These are phyloP conservation scores for Mycena sanguinolenta DNA, from an alignment of 768 basidiomycete species.

Conservation along the genomic window DNA sequence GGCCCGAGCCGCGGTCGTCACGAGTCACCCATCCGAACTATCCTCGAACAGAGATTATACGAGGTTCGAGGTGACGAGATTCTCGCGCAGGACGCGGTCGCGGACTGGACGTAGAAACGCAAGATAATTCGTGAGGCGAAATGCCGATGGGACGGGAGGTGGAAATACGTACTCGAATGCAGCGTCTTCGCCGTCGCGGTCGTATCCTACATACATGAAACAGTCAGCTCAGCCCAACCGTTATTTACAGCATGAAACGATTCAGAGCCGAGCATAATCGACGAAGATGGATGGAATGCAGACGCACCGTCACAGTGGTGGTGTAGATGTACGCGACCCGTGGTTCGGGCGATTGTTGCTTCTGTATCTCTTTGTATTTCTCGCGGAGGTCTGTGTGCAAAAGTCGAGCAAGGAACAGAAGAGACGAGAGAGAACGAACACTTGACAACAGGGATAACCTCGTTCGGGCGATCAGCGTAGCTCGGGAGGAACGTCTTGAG, in stretches of 20 bases:
- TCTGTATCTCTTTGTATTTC: constrained; percentile 78
- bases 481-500: constrained; percentile 73
- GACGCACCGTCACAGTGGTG: constrained; percentile 75
- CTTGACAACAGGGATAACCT: constrained; percentile 69
- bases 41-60: constrained; percentile 48
- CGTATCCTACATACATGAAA: constrained; percentile 62
- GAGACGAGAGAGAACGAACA: constrained; percentile 59
- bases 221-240: neutral
- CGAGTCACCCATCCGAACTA: no score
- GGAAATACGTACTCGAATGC: constrained; percentile 59
- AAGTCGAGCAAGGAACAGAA: neutral
- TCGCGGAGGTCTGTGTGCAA: constrained; percentile 68
- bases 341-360: constrained; percentile 65
- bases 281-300: constrained; percentile 26
- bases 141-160: neutral
- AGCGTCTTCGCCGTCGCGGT: constrained; percentile 72
- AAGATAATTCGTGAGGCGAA: neutral
- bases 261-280: neutral
- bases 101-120: constrained; percentile 57
- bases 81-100: constrained; percentile 71
- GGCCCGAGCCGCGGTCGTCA: no score
- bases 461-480: constrained; percentile 79
- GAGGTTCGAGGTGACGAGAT: constrained; percentile 66
- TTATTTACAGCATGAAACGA: neutral
- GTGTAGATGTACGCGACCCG: constrained; percentile 74